A percentile compares a stretch with the other conserved stretches of the same genome.
Conservation (phyloP, 805 yeast species). For the Starmerella sirachaensis region DNA sequence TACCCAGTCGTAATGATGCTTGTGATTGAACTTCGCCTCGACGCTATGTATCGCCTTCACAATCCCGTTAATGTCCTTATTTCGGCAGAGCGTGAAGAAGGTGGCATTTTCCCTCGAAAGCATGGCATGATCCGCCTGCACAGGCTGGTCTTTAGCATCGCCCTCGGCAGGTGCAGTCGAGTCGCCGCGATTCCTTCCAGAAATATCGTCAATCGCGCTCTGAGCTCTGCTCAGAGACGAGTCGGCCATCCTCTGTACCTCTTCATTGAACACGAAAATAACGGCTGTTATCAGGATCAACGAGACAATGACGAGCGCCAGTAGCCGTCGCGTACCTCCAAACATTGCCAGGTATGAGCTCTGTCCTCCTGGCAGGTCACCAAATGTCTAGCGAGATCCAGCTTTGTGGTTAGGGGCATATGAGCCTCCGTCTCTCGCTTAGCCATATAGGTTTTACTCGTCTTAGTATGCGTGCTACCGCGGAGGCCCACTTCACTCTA, state of each 20-base stretch:
- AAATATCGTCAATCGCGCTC: conserved; percentile 3
- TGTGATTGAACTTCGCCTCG: conserved; percentile 53
- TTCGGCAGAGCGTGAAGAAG: conserved; percentile 58
- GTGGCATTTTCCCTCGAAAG: conserved; percentile 31
- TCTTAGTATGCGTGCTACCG: too few species aligned
- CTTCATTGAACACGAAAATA: conserved; percentile 9
- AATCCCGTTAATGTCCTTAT: conserved; percentile 47
- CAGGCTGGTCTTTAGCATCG: too few species aligned
- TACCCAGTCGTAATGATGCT: conserved; percentile 64
- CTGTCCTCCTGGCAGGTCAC: too few species aligned
- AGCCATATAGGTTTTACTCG: too few species aligned
- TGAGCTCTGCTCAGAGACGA: conserved; percentile 6
- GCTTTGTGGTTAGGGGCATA: too few species aligned
- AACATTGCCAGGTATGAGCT: too few species aligned
- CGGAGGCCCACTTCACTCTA: too few species aligned
- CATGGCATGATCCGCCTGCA: neutral
- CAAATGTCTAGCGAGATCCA: too few species aligned
- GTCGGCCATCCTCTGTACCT: conserved; percentile 6
- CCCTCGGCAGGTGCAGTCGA: too few species aligned
- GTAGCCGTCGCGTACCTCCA: conserved; percentile 1
- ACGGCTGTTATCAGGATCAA: neutral
- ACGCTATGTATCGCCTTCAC: conserved; percentile 48
- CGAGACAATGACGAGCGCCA: neutral
- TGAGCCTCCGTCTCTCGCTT: too few species aligned
- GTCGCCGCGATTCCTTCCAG: too few species aligned